Base-by-base conservation (phyloP, 495 filamentous ascomycete genomes). In the Penicillium simplicissimum region DNA sequence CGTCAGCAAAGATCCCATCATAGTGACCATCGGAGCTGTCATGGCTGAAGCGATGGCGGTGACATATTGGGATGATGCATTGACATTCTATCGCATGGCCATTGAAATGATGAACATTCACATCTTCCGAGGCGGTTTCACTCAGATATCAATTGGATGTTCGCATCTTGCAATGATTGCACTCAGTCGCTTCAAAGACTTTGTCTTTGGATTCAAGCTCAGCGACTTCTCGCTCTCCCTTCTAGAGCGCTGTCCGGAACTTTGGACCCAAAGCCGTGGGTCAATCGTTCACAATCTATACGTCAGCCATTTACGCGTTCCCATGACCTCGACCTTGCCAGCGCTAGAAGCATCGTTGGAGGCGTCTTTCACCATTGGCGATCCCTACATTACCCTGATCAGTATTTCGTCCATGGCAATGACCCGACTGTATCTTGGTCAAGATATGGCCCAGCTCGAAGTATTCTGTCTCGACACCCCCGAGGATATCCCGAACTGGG, bases 61-160 rank as follows among this genome's bases (percentile, higher is more conserved):
- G n/a, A 88, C 88, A 1, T 96, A 90, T 74, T 97, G 92, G 92
- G 87, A 84, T 64, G 86, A 95, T 69, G 75, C 79, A 17, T 67
- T 91, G 23, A 82, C 85, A 25, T 96, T 93, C 72, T 96, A 93
- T 69, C 85, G 90, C 55, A 85, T 90, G 59, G 78, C 87, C 5
- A 81, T 94, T 11, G 80, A 87, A 53, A 87, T 92, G 78, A 76
- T 94, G 65, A 81, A 88, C 47, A 82, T 87, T 21, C 87, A 90
- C 64, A 77, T 96, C 15, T 79, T 82, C 40, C 64, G 72, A 28
- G 89, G 88, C 0, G 79, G 83, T 2, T 92, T 90, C 66, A 85
- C 88, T 0, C 89, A 96, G 68, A 85, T 88, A 15, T 87, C 90
- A 31, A 82, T 93, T 63, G 91, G 84, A 1, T 93, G 90, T 63